A percentile compares a stretch with the other conserved stretches of the same genome.
phyloP scores from a whole-genome alignment of 495 filamentous ascomycete genomes.

The Penicillium alfredii region DNA sequence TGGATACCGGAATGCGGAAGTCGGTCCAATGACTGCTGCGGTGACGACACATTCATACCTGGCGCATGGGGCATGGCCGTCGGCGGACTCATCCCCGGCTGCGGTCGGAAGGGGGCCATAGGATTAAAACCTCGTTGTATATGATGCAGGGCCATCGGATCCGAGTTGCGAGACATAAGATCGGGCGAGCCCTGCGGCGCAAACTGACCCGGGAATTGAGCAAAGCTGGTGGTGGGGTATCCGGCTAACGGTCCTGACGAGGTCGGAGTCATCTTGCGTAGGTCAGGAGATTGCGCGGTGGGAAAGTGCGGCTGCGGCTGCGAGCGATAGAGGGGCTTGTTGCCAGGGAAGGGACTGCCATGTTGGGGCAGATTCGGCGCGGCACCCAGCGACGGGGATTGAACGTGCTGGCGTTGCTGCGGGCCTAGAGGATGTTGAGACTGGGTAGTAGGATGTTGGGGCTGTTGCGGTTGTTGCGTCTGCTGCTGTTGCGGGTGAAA shows the following conservation, averaged over 20 bases:
- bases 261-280: constrained; percentile 35
- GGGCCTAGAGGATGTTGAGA: constrained; percentile 15
- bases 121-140: constrained; percentile 33
- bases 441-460: constrained; percentile 21
- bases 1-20: constrained; percentile 26
- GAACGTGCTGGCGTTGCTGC: constrained; percentile 25
- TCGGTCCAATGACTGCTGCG: constrained; percentile 34
- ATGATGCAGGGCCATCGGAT: constrained; percentile 30
- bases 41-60: constrained; percentile 29
- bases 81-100: constrained; percentile 27
- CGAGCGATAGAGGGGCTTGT: constrained; percentile 23
- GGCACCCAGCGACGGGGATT: constrained; percentile 29
- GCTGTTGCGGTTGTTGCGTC: constrained; percentile 21
- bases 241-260: constrained; percentile 31
- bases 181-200: constrained; percentile 30
- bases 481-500: constrained; percentile 28
- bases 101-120: constrained; percentile 28
- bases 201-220: constrained; percentile 31
- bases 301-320: constrained; percentile 28
- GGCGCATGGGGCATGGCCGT: constrained; percentile 28
- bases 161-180: constrained; percentile 27
- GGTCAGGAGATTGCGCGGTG: constrained; percentile 29
- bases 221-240: constrained; percentile 28
- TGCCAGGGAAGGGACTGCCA: constrained; percentile 22
- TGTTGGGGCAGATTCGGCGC: constrained; percentile 26